Evolutionary conservation across 225 moss, liverwort and hornwort species (phyloP).

Genomic region (Lunularia cruciata): DNA sequence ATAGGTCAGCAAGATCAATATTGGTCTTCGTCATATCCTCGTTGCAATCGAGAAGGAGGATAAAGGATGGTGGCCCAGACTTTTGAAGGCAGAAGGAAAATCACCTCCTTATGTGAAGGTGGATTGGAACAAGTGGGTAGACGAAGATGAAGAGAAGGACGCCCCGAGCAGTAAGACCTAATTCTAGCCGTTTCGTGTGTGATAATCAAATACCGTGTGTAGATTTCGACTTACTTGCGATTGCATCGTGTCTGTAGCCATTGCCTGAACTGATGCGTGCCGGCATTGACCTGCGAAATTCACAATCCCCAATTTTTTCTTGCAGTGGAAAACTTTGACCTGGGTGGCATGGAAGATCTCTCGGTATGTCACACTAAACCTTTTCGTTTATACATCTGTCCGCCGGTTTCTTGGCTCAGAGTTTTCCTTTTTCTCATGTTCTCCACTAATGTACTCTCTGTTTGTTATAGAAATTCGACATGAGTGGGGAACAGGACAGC

Average conservation of each 20-base stretch:
- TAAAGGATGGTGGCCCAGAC: constrained; percentile 78
- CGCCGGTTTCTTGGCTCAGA: no score
- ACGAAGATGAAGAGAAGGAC: constrained; percentile 94
- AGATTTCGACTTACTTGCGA: no score
- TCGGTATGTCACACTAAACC: constrained; percentile 30
- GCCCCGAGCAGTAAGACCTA: constrained; percentile 50
- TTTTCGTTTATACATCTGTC: no score
- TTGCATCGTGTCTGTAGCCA: no score
- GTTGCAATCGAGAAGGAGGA: constrained; percentile 70
- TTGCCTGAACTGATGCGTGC: no score
- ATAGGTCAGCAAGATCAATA: constrained; percentile 59
- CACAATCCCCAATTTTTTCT: no score
- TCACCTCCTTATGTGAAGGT: constrained; percentile 83
- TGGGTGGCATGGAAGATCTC: constrained; percentile 54
- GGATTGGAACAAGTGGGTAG: constrained; percentile 99
- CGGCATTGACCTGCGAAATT: no score
- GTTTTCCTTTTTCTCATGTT: neutral
- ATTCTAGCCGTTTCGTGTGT: no score
- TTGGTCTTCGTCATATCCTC: constrained; percentile 71
- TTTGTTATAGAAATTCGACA: constrained; percentile 44
- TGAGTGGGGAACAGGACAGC: constrained; percentile 53
- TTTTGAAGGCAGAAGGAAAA: constrained; percentile 74
- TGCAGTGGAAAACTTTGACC: constrained; percentile 61
- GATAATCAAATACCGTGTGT: no score
- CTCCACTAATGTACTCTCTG: neutral